Conservation (phyloP, 176 grass and related monocot genomes). For the Triticum urartu region DNA sequence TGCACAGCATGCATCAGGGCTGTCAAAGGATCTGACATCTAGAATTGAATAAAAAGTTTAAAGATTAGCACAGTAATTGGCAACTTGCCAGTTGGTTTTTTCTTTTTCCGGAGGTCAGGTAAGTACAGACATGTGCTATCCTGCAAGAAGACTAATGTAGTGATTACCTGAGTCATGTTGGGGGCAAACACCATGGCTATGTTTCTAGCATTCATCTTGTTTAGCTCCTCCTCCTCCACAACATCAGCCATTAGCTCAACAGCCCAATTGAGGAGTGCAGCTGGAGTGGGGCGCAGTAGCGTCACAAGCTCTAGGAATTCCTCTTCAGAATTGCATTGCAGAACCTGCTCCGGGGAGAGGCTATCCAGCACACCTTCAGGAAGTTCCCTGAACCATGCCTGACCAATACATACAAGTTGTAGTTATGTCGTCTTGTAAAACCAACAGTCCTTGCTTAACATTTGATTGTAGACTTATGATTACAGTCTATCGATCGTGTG, state of each 20-base stretch:
- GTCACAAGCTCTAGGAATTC: conserved; percentile 70
- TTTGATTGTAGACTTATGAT: background rate
- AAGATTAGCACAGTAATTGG: background rate
- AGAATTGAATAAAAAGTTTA: conserved; percentile 31
- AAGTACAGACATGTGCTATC: background rate
- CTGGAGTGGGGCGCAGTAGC: conserved; percentile 58
- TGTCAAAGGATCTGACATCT: conserved; percentile 99
- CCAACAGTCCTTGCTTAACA: background rate
- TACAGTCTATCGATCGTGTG: background rate
- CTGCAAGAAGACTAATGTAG: background rate
- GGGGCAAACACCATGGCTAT: conserved; percentile 96
- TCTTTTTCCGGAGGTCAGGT: background rate
- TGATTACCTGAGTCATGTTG: conserved; percentile 93
- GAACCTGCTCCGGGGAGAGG: conserved; percentile 81
- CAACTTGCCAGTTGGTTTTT: background rate
- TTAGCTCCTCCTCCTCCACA: conserved; percentile 80
- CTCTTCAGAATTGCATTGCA: conserved; percentile 81
- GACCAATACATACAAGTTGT: background rate
- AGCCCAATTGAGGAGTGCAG: conserved; percentile 79
- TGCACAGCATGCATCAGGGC: conserved; percentile 95
- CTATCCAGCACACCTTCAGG: conserved; percentile 82
- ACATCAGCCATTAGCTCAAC: conserved; percentile 91
- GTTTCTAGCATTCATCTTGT: conserved; percentile 98
- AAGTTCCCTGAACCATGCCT: conserved; percentile 98
- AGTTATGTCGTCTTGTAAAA: background rate